Conservation (phyloP, 306 rosid genomes). For the Astragalus glycyphyllos region DNA sequence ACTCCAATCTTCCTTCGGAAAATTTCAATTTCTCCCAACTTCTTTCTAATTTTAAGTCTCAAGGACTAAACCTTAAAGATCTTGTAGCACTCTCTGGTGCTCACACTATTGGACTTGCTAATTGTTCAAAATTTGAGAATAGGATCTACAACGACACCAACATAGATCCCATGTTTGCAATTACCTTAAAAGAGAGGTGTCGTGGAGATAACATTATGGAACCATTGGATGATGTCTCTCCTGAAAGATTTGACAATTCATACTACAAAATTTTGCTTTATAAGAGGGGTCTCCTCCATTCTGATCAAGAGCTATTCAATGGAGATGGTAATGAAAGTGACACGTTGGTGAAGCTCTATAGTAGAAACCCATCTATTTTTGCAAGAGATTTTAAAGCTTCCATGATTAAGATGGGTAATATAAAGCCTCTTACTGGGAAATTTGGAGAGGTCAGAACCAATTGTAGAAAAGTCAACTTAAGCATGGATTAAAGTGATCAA, state of each 20-base stretch:
- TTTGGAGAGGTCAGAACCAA: too few relatives aligned
- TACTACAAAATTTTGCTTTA: conserved; percentile 35
- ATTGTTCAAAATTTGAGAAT: conserved; percentile 28
- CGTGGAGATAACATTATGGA: conserved; percentile 38
- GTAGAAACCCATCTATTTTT: conserved; percentile 16
- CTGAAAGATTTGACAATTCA: conserved; percentile 30
- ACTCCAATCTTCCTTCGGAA: conserved; percentile 29
- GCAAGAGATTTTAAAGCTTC: conserved; percentile 44
- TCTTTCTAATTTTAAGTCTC: conserved; percentile 41
- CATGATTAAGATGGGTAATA: neutral
- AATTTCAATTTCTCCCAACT: conserved; percentile 36
- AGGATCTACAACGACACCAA: conserved; percentile 46
- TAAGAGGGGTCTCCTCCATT: conserved; percentile 48
- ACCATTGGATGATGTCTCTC: conserved; percentile 38
- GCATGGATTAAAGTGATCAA: too few relatives aligned
- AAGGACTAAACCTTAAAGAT: conserved; percentile 43
- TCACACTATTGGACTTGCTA: conserved; percentile 50
- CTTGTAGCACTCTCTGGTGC: conserved; percentile 52
- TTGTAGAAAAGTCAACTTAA: too few relatives aligned
- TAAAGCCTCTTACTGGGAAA: neutral
- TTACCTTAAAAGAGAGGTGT: conserved; percentile 16
- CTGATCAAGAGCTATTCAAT: conserved; percentile 51
- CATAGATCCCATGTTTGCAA: conserved; percentile 31
- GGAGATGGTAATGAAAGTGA: conserved; percentile 44
- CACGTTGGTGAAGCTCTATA: conserved; percentile 36